These are phyloP conservation scores for Micractinium sp. DNA, from an alignment of 139 green algal genomes.

Conservation along the genomic window DNA sequence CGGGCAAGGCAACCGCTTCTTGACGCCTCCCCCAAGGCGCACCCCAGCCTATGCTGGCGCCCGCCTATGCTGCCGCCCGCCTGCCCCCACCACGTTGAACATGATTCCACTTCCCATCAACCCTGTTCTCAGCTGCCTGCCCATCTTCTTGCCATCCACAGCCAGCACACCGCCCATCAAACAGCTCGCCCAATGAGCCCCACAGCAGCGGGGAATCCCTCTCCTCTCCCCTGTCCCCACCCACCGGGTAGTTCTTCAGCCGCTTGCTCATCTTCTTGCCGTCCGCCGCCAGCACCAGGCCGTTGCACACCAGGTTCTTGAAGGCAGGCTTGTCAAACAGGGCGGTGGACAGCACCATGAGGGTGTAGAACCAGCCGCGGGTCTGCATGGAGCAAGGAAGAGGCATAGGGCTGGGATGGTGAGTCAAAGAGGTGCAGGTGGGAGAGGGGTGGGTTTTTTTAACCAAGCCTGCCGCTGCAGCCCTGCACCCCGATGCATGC, in stretches of 20 bases:
- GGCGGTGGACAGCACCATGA: conserved; percentile 98
- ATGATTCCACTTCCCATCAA: too few relatives aligned
- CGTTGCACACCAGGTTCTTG: conserved; percentile 99
- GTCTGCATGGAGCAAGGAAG: conserved; percentile 46
- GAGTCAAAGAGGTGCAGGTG: neutral
- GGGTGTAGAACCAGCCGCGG: conserved; percentile 96
- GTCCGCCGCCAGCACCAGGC: conserved; percentile 96
- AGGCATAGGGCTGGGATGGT: too few relatives aligned
- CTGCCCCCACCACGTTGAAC: too few relatives aligned
- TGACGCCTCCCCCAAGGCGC: too few relatives aligned
- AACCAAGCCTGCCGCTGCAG: neutral
- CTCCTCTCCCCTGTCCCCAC: neutral
- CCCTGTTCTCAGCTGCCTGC: conserved; percentile 86
- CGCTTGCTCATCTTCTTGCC: conserved; percentile 99
- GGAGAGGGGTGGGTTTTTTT: too few relatives aligned
- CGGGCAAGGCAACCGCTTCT: too few relatives aligned
- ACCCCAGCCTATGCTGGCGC: too few relatives aligned
- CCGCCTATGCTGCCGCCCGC: too few relatives aligned
- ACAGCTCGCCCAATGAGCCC: too few relatives aligned
- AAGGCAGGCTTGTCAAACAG: conserved; percentile 99
- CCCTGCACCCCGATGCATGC: too few relatives aligned
- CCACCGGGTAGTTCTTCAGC: conserved; percentile 98
- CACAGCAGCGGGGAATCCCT: too few relatives aligned
- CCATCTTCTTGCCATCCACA: conserved; percentile 91
- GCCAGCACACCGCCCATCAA: conserved; percentile 82